Conservation (phyloP, 805 yeast species). For the Ogataea degrootiae region DNA sequence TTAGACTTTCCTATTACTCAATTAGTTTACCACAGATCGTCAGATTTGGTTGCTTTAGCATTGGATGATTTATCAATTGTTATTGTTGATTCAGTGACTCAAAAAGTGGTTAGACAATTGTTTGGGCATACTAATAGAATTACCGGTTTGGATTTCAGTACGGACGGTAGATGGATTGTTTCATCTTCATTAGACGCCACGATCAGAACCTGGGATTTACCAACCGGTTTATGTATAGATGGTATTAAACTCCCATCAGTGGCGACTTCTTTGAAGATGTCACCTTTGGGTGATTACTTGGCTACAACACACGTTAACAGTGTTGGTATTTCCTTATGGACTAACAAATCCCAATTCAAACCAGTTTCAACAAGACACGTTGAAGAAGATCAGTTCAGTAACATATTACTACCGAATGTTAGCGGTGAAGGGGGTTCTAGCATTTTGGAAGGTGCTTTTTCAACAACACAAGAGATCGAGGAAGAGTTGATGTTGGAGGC, state of each 20-base stretch:
- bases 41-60: slow-evolving; percentile 81
- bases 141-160: slow-evolving; percentile 83
- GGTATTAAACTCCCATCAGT: slow-evolving; percentile 75
- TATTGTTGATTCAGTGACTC: slow-evolving; percentile 77
- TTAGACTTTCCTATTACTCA: slow-evolving; percentile 75
- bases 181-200: slow-evolving; percentile 82
- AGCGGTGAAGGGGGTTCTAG: slow-evolving; percentile 75
- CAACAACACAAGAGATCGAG: too few species aligned
- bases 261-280: slow-evolving; percentile 75
- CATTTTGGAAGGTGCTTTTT: slow-evolving; percentile 72
- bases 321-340: slow-evolving; percentile 89
- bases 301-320: slow-evolving; percentile 92
- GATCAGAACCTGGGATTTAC: slow-evolving; percentile 93
- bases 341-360: slow-evolving; percentile 79
- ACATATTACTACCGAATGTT: slow-evolving; percentile 62
- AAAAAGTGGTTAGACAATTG: slow-evolving; percentile 76
- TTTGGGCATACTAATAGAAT: slow-evolving; percentile 89
- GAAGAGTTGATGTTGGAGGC: slow-evolving; percentile 32
- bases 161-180: slow-evolving; percentile 93
- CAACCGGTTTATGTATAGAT: slow-evolving; percentile 95
- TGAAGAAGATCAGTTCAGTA: slow-evolving; percentile 69
- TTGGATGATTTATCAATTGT: slow-evolving; percentile 83
- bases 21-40: slow-evolving; percentile 71
- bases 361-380: slow-evolving; percentile 72
- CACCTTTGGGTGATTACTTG: slow-evolving; percentile 83